Evolutionary conservation across 371 early-diverging fungal genomes (phyloP).

Genomic region (Syncephalastrum monosporum): DNA sequence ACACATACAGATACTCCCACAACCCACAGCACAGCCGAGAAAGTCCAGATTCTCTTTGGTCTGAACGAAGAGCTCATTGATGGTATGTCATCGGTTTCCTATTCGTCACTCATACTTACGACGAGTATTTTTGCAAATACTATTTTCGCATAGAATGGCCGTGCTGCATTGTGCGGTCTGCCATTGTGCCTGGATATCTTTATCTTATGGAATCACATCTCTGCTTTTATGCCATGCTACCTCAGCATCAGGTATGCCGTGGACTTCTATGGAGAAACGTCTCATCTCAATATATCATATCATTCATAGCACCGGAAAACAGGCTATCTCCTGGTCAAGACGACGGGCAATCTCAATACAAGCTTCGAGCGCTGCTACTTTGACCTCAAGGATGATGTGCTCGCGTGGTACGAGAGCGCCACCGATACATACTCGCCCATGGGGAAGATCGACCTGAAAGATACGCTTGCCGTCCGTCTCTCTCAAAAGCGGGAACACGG

Average conservation of each 20-base stretch:
- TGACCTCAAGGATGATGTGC: slow-evolving; percentile 62
- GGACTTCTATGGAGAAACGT: no score
- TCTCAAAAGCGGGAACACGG: slow-evolving; percentile 50
- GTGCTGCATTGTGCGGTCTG: slow-evolving; percentile 71
- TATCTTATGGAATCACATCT: slow-evolving; percentile 70
- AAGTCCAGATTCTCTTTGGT: slow-evolving; percentile 60
- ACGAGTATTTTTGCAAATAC: background rate
- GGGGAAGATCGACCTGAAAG: slow-evolving; percentile 69
- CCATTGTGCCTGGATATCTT: slow-evolving; percentile 69
- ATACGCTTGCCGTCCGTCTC: slow-evolving; percentile 50
- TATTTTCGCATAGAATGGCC: slow-evolving; percentile 56
- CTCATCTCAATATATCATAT: background rate
- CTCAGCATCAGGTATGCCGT: no score
- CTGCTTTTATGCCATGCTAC: slow-evolving; percentile 22
- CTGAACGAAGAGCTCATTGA: slow-evolving; percentile 54
- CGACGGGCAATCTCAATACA: slow-evolving; percentile 33
- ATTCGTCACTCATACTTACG: slow-evolving; percentile 6
- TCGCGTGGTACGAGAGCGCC: slow-evolving; percentile 64
- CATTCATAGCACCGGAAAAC: slow-evolving; percentile 53
- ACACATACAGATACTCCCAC: slow-evolving; percentile 12
- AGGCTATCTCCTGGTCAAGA: slow-evolving; percentile 61
- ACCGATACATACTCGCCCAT: slow-evolving; percentile 70
- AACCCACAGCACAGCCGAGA: slow-evolving; percentile 51
- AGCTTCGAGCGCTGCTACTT: slow-evolving; percentile 66
- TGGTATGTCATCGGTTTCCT: slow-evolving; percentile 29